Percentiles rank a stretch among this genome's conserved stretches.
Evolutionary conservation across 1,284 basidiomycete species (phyloP).

Genomic region (Ceratobasidium theobromae): DNA sequence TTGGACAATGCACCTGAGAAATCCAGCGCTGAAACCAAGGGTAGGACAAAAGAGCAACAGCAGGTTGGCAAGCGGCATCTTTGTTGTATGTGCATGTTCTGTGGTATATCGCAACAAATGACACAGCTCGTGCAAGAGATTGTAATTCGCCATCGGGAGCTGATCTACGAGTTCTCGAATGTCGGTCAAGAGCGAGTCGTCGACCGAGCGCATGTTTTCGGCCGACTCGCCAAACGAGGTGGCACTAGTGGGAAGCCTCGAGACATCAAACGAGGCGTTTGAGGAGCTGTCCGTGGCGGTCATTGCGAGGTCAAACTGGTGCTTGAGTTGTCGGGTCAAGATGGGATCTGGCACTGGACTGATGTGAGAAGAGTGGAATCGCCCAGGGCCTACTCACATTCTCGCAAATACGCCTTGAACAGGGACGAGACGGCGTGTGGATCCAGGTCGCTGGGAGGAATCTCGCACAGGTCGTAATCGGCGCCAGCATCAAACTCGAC

Average conservation of each 20-base stretch:
- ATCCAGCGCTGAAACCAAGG: slow-evolving; percentile 72
- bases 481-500: slow-evolving; percentile 84
- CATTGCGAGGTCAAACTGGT: slow-evolving; percentile 75
- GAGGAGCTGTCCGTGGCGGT: slow-evolving; percentile 39
- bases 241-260: slow-evolving; percentile 10
- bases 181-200: slow-evolving; percentile 25
- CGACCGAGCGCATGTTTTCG: slow-evolving; percentile 10
- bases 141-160: slow-evolving; percentile 69
- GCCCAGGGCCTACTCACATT: slow-evolving; percentile 43
- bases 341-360: slow-evolving; percentile 76
- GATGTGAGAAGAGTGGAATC: neutral
- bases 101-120: slow-evolving; percentile 73
- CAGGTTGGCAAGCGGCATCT: slow-evolving; percentile 82
- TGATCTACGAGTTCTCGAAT: slow-evolving; percentile 53
- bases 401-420: slow-evolving; percentile 52
- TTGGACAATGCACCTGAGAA: slow-evolving; percentile 73
- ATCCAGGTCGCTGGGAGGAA: slow-evolving; percentile 79
- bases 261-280: slow-evolving; percentile 15
- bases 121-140: slow-evolving; percentile 68
- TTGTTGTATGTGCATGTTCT: slow-evolving; percentile 62
- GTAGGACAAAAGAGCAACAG: slow-evolving; percentile 79
- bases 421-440: slow-evolving; percentile 87
- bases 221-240: slow-evolving; percentile 30
- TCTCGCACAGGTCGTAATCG: slow-evolving; percentile 77
- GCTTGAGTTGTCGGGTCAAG: slow-evolving; percentile 65